These are phyloP conservation scores for Cordyceps pruinosa DNA, from an alignment of 2,329 filamentous ascomycete genomes.

Conservation along the genomic window DNA sequence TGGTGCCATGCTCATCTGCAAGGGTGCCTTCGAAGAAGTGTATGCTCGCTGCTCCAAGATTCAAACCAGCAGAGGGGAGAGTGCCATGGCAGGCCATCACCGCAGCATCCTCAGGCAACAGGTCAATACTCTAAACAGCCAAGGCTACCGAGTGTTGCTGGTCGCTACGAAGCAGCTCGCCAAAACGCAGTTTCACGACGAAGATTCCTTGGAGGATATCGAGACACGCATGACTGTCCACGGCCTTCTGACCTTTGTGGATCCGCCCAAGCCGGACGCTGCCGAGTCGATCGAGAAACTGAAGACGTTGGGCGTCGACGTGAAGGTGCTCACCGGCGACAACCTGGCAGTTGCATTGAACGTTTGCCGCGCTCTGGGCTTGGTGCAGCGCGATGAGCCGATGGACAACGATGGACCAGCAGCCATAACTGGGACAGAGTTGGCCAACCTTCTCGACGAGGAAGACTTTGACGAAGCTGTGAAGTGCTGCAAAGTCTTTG, in stretches of 20 bases:
- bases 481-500: slow-evolving; percentile 21
- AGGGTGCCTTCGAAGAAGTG: slow-evolving; percentile 25
- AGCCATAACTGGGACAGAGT: slow-evolving; percentile 21
- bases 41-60: slow-evolving; percentile 18
- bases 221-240: slow-evolving; percentile 22
- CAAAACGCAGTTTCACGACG: slow-evolving; percentile 14
- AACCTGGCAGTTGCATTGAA: slow-evolving; percentile 23
- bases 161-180: slow-evolving; percentile 19
- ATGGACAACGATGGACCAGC: slow-evolving; percentile 17
- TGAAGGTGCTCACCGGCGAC: slow-evolving; percentile 24
- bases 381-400: slow-evolving; percentile 16
- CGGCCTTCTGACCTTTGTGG: slow-evolving; percentile 23
- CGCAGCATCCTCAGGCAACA: slow-evolving; percentile 14
- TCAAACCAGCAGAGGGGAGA: slow-evolving; percentile 14
- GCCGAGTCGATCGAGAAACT: slow-evolving; percentile 20
- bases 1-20: slow-evolving; percentile 23
- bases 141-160: slow-evolving; percentile 20
- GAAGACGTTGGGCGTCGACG: slow-evolving; percentile 19
- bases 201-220: slow-evolving; percentile 18
- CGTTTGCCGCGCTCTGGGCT: slow-evolving; percentile 20
- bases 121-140: slow-evolving; percentile 15
- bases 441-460: slow-evolving; percentile 16
- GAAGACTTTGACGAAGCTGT: slow-evolving; percentile 20
- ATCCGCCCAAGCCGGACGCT: slow-evolving; percentile 24
- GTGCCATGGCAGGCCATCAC: slow-evolving; percentile 15